Evolutionary conservation across 2,329 filamentous ascomycete species (phyloP), one percentile per base, ranked within the genome.

Genomic region (Lachnellula occidentalis): DNA sequence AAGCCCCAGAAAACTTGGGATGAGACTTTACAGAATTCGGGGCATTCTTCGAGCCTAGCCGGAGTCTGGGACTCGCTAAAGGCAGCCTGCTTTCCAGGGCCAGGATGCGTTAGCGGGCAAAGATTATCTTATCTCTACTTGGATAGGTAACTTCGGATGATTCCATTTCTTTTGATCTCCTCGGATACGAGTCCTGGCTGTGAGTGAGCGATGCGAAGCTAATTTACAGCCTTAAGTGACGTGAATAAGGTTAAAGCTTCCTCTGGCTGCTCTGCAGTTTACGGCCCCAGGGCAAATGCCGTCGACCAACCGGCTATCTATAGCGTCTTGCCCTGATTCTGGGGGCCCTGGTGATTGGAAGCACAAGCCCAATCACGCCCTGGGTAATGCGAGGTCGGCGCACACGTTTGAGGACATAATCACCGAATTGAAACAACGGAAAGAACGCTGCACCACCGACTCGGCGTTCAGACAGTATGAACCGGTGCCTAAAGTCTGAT

Each of bases 341-440:
- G n/a, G 34, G 31, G 42, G 17, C 34, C 21, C 27, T 31, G 11
- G 27, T 45, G 37, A 15, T 39, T 36, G 19, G 17, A 15, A 51
- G 21, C 22, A 45, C 49, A 34, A 48, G 46, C 14, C 46, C 46
- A 48, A 48, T 36, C 46, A 48, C 31, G 34, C 17, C 22, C 22
- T 8, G 2, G 11, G 27, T 31, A 31, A 9, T 31, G 27, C 27
- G 27, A 31, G 27, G 27, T 11, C 27, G 27, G 27, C 27, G 8
- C 27, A 31, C 11, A 48, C n/a, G 5, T 11, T 27, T 39, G 27
- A 9, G 17, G 19, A 43, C 6, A 54, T 43, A 49, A 54, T 54
- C 46, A 54, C 51, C 51, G 51, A 49, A 17, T 49, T 39, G 48
- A 49, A 31, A 49, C 45, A 36, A 22, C 15, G 11, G 11, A 14